Evolutionary conservation across 345 rosid genomes (phyloP).

Genomic region (Arabidopsis suecica): DNA sequence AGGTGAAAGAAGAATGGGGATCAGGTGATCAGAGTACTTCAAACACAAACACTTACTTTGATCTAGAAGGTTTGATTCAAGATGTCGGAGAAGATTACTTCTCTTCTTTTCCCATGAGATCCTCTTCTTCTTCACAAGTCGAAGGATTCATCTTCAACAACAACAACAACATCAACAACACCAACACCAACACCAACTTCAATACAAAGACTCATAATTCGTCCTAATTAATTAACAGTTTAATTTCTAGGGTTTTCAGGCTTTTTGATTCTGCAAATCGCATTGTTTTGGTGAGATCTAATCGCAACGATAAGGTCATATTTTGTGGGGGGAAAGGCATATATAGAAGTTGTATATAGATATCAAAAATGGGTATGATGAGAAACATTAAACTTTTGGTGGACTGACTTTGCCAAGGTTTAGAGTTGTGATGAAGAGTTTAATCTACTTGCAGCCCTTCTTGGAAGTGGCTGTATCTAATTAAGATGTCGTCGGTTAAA

Average conservation of each 20-base stretch:
- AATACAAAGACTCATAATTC: conserved; percentile 38
- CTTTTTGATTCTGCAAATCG: background rate
- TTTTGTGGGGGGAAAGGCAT: conserved; percentile 18
- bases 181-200: conserved; percentile 6
- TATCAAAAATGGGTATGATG: background rate
- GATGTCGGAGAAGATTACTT: conserved; percentile 48
- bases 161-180: conserved; percentile 14
- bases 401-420: conserved; percentile 29
- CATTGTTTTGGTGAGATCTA: conserved; percentile 21
- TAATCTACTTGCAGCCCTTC: conserved; percentile 39
- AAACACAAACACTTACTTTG: conserved; percentile 46
- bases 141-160: conserved; percentile 39
- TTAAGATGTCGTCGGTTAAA: conserved; percentile 11
- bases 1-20: conserved; percentile 48
- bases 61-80: conserved; percentile 50
- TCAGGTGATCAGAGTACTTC: conserved; percentile 41
- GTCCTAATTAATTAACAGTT: background rate
- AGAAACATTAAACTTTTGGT: conserved; percentile 28
- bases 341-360: conserved; percentile 12
- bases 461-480: conserved; percentile 39
- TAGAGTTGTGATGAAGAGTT: conserved; percentile 24
- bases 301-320: conserved; percentile 10
- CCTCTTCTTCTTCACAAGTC: conserved; percentile 42
- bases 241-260: conserved; percentile 23
- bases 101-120: conserved; percentile 43